A percentile compares a stretch with the other conserved stretches of the same genome.
Evolutionary conservation across 495 filamentous ascomycete species (phyloP).

Genomic region (Oidiodendron maius): DNA sequence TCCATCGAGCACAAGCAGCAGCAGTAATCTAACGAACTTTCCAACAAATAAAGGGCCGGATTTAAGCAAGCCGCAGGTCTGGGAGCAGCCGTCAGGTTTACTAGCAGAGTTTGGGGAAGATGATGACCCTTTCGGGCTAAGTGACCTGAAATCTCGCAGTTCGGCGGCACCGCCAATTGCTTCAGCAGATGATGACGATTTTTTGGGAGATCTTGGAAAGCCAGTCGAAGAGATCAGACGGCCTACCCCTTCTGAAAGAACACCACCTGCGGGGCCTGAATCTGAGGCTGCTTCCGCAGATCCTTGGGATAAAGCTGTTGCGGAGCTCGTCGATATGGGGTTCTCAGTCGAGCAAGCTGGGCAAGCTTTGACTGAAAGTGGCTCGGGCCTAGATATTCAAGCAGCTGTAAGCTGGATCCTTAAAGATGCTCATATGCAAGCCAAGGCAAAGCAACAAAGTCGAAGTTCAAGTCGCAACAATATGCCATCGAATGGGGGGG

Average conservation of each 20-base stretch:
- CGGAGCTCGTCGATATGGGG: constrained; percentile 92
- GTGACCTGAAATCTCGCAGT: constrained; percentile 47
- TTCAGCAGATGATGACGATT: constrained; percentile 62
- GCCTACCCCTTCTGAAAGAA: constrained; percentile 28
- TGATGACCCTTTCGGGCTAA: constrained; percentile 89
- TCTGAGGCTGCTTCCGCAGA: constrained; percentile 38
- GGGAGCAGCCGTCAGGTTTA: constrained; percentile 24
- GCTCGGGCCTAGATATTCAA: constrained; percentile 75
- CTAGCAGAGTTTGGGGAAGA: constrained; percentile 33
- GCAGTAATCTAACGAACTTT: constrained; percentile 36
- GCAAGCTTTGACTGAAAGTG: constrained; percentile 70
- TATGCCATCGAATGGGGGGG: constrained; percentile 18
- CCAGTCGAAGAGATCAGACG: constrained; percentile 72
- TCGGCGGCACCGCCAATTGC: constrained; percentile 27
- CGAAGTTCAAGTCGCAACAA: constrained; percentile 24
- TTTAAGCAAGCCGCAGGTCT: constrained; percentile 32
- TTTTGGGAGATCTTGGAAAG: constrained; percentile 79
- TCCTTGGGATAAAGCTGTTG: constrained; percentile 74
- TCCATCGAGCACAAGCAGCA: constrained; percentile 37
- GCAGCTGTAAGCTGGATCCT: constrained; percentile 85
- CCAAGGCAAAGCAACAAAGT: constrained; percentile 47
- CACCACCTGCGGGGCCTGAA: constrained; percentile 33
- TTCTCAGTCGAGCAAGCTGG: constrained; percentile 77
- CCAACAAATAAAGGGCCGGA: constrained; percentile 16
- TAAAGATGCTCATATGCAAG: constrained; percentile 76